Base-by-base conservation (phyloP, 1,139 yeast genomes). In the Pichia cactophila region DNA sequence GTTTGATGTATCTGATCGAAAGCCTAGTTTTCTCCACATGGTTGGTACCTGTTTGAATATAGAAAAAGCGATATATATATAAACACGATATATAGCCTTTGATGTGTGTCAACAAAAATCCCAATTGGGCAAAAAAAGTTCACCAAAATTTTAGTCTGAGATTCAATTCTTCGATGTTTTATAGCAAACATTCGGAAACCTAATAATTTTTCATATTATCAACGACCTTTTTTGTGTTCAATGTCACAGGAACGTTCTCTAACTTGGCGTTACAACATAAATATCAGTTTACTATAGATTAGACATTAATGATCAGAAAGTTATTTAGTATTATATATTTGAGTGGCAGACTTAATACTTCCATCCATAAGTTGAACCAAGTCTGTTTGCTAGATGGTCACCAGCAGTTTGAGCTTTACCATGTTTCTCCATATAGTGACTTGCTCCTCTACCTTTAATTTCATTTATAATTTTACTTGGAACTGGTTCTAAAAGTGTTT, bases 401-500 rank as follows among this genome's bases (percentile, higher is more conserved):
- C 75, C 74, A 0, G 95, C 88, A 17, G 92, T 83, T 33, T 80
- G 69, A 2, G 69, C 64, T 26, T 59, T 59, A 10, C 68, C 69
- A 43, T 66, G 70, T 51, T 65, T 66, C 14, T 53, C 67, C 43
- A 60, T 52, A 33, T 63, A 56, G 42, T 63, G 56, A 55, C 75
- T 68, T 10, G 81, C 82, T 37, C 81, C 77, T 60, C 81, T 62
- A 42, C 74, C 70, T 49, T 67, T 63, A 44, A 74, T 71, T 4
- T 64, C 59, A 33, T 69, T 61, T 5, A 82, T 75, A 36, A 71
- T 58, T 2, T 72, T 74, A 56, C 86, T 75, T 12, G 92, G 94
- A 44, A 86, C 86, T 3, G 94, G 92, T 50, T 72, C 79, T 52
- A 87, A 68, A 47, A 74, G 65, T 0, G 87, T 79, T 20, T 74